Conservation (phyloP, 2,329 filamentous ascomycete genomes). For the Fusarium torreyae region DNA sequence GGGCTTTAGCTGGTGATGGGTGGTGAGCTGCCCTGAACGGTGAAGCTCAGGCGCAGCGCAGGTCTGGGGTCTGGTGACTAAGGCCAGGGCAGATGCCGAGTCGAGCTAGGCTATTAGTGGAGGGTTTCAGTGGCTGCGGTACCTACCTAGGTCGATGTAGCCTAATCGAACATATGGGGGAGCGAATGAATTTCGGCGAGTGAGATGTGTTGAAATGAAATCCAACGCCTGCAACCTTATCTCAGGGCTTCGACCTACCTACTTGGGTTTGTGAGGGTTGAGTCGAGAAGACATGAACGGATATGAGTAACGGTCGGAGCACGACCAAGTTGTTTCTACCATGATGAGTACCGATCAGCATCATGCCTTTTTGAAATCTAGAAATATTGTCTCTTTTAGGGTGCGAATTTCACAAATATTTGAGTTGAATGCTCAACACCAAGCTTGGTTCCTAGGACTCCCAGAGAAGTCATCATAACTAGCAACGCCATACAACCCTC, state of each 20-base stretch:
- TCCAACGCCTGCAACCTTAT: slow-evolving; percentile 21
- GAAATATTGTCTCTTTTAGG: background rate
- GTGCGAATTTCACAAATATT: background rate
- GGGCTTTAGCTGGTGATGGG: slow-evolving; percentile 34
- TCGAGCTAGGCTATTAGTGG: slow-evolving; percentile 42
- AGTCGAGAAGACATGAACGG: background rate
- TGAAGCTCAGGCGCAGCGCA: slow-evolving; percentile 38
- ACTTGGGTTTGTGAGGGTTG: slow-evolving; percentile 7
- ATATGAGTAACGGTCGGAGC: slow-evolving; percentile 23
- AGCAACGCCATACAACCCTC: background rate
- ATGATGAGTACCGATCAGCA: slow-evolving; percentile 14
- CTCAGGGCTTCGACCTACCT: slow-evolving; percentile 18
- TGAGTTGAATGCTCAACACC: background rate
- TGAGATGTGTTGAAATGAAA: slow-evolving; percentile 12
- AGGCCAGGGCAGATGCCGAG: slow-evolving; percentile 41
- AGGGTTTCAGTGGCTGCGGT: slow-evolving; percentile 11
- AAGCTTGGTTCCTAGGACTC: background rate
- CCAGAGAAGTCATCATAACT: background rate
- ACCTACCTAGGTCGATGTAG: background rate
- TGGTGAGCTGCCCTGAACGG: slow-evolving; percentile 29
- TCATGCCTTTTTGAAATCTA: background rate
- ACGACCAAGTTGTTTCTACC: background rate
- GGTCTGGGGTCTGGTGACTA: slow-evolving; percentile 45
- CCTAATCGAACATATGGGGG: slow-evolving; percentile 5
- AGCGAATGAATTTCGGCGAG: slow-evolving; percentile 27